Percentiles rank a stretch among this genome's conserved stretches.
Evolutionary conservation across 768 basidiomycete genomes (phyloP).

Genomic region (Polyporus arcularius): DNA sequence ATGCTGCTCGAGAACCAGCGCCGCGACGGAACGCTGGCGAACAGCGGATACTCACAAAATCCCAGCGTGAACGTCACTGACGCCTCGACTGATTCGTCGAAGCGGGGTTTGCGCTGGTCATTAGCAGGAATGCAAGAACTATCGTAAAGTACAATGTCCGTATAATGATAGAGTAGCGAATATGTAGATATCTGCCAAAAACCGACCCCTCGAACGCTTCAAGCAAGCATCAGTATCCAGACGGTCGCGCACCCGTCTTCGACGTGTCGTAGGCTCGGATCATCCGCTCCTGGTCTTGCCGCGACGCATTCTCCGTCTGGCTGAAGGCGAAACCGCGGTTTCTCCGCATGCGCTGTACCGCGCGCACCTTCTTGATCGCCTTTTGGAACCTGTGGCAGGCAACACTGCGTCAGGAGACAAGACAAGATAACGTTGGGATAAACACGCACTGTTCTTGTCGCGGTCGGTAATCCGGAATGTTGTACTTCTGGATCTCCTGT

Average conservation of each 20-base stretch:
- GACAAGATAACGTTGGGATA: not conserved
- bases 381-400: conserved; percentile 78
- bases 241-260: conserved; percentile 67
- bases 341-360: conserved; percentile 93
- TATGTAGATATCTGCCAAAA: not conserved
- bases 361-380: conserved; percentile 99
- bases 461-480: conserved; percentile 94
- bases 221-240: conserved; percentile 52
- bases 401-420: conserved; percentile 5
- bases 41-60: too few relatives aligned
- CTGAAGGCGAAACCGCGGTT: conserved; percentile 98
- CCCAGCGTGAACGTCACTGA: too few relatives aligned
- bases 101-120: not conserved
- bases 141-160: conserved; percentile 29
- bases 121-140: not conserved
- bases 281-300: conserved; percentile 84
- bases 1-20: too few relatives aligned
- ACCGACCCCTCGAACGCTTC: too few relatives aligned
- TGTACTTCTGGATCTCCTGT: conserved; percentile 99
- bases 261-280: conserved; percentile 90
- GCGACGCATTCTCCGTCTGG: conserved; percentile 85
- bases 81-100: too few relatives aligned
- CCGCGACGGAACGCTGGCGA: too few relatives aligned
- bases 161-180: conserved; percentile 24
- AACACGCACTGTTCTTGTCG: conserved; percentile 89